Conservation (phyloP, 371 early-diverging fungal species). For the Basidiobolus meristosporus region DNA sequence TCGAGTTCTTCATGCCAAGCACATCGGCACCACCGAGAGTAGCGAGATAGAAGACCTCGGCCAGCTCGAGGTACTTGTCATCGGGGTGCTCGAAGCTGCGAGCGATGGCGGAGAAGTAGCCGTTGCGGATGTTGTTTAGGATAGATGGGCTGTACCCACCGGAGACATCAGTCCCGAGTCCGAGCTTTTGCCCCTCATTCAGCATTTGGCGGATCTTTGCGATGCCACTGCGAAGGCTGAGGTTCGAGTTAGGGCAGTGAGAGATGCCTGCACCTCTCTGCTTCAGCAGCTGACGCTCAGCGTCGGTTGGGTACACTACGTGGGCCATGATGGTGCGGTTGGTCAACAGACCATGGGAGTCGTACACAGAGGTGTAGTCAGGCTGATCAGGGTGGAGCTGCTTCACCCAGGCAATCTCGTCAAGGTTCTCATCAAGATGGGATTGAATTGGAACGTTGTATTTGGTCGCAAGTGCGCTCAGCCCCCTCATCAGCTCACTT, state of each 20-base stretch:
- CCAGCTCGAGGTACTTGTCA: too few species aligned
- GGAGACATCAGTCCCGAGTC: conserved; percentile 83
- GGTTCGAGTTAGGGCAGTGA: conserved; percentile 86
- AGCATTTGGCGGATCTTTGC: conserved; percentile 60
- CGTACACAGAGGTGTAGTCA: conserved; percentile 63
- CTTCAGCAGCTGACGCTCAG: conserved; percentile 40
- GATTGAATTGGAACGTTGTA: too few species aligned
- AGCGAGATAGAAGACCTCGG: conserved; percentile 71
- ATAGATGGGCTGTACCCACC: conserved; percentile 74
- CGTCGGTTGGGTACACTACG: conserved; percentile 59
- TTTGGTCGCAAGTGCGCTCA: conserved; percentile 46
- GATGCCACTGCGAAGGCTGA: conserved; percentile 61
- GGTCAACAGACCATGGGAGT: conserved; percentile 37
- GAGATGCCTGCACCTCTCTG: conserved; percentile 44
- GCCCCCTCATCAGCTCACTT: conserved; percentile 30
- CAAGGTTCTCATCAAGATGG: too few species aligned
- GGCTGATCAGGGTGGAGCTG: conserved; percentile 42
- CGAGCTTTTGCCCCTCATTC: conserved; percentile 49
- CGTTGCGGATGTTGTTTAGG: conserved; percentile 56
- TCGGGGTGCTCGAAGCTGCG: too few species aligned
- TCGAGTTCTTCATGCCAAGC: conserved; percentile 34
- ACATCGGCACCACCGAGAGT: conserved; percentile 78
- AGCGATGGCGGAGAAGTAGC: conserved; percentile 59
- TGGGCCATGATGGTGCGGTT: too few species aligned
- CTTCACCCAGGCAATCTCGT: conserved; percentile 50